phyloP scores from a whole-genome alignment of 2,329 filamentous ascomycete species.

The Aspergillus vadensis region DNA sequence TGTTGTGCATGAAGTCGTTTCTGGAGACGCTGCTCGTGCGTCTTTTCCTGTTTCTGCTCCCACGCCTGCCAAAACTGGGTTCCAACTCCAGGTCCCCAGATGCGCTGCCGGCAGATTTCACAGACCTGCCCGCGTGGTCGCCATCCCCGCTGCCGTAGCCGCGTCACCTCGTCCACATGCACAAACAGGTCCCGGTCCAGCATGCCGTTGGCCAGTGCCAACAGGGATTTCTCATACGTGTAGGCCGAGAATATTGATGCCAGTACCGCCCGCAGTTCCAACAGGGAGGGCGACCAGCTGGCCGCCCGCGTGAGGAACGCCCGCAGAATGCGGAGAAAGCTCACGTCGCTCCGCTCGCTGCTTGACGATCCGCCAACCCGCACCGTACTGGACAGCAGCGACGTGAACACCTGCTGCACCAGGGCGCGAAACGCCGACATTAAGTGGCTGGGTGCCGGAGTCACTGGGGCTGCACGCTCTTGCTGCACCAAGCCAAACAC shows the following conservation, averaged over 20 bases:
- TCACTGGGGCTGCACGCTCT: slow-evolving; percentile 23
- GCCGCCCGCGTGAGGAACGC: slow-evolving; percentile 85
- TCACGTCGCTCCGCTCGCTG: slow-evolving; percentile 58
- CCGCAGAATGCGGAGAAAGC: slow-evolving; percentile 85
- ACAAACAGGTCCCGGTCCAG: slow-evolving; percentile 87
- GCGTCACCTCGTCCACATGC: slow-evolving; percentile 73
- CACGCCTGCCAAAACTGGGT: slow-evolving; percentile 77
- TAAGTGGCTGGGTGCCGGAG: slow-evolving; percentile 47
- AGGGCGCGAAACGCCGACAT: slow-evolving; percentile 70
- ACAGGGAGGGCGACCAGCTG: slow-evolving; percentile 77
- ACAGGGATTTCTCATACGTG: slow-evolving; percentile 87
- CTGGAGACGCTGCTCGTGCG: slow-evolving; percentile 32
- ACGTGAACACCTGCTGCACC: slow-evolving; percentile 89
- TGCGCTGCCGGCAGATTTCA: slow-evolving; percentile 76
- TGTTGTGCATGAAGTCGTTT: slow-evolving; percentile 31
- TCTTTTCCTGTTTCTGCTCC: slow-evolving; percentile 60
- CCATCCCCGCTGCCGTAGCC: slow-evolving; percentile 83
- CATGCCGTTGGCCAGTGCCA: slow-evolving; percentile 80
- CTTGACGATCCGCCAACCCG: slow-evolving; percentile 34
- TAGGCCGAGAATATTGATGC: slow-evolving; percentile 92
- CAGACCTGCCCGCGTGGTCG: slow-evolving; percentile 82
- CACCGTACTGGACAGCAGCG: slow-evolving; percentile 76
- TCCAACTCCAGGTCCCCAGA: slow-evolving; percentile 87
- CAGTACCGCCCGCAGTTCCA: slow-evolving; percentile 82
- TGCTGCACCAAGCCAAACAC: slow-evolving; percentile 59